Evolutionary conservation across 2,329 filamentous ascomycete genomes (phyloP).

Genomic region (Colletotrichum sp.): DNA sequence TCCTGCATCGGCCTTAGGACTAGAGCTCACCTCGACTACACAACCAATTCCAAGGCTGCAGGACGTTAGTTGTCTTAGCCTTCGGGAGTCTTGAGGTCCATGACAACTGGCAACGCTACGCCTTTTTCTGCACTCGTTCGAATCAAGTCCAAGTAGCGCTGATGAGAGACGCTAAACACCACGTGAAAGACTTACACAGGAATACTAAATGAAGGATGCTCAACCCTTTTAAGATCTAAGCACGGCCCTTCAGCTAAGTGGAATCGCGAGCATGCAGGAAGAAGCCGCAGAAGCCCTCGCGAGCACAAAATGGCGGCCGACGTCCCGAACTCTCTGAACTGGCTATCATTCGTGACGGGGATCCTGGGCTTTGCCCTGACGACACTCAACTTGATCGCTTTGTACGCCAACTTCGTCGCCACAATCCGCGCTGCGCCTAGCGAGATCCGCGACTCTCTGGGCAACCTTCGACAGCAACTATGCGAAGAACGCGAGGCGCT

Average conservation of each 20-base stretch:
- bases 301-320: neutral
- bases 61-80: neutral
- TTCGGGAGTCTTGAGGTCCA: neutral
- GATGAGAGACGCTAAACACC: neutral
- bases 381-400: constrained; percentile 9
- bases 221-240: neutral
- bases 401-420: constrained; percentile 14
- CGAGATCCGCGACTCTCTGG: constrained; percentile 9
- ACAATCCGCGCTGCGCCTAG: constrained; percentile 1
- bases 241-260: neutral
- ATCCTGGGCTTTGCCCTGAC: constrained; percentile 15
- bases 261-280: neutral
- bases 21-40: neutral
- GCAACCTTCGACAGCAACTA: constrained; percentile 11
- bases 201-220: neutral
- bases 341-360: constrained; percentile 16
- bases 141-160: neutral
- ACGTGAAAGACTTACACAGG: neutral
- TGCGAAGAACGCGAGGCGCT: constrained; percentile 17
- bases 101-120: constrained; percentile 19
- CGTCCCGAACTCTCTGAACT: constrained; percentile 15
- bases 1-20: neutral
- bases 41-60: neutral
- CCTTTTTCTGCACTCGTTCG: neutral
- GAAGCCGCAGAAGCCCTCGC: neutral